These are phyloP conservation scores for Saxophila tyrrhenica DNA, from an alignment of 495 filamentous ascomycete genomes.

Conservation along the genomic window DNA sequence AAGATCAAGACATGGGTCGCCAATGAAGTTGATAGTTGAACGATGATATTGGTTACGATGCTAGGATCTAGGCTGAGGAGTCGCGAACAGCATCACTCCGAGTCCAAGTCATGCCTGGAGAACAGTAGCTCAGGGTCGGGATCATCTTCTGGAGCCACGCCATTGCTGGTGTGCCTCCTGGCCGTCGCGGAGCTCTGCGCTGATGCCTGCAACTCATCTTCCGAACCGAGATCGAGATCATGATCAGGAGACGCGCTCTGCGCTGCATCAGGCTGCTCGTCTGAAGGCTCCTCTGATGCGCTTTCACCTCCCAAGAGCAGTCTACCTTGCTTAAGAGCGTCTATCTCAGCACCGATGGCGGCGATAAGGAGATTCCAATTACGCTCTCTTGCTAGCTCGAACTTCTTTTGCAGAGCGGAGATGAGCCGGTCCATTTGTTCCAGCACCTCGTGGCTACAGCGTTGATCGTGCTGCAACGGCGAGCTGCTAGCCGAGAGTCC, in stretches of 20 bases:
- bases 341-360: constrained; percentile 77
- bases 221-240: background rate
- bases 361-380: constrained; percentile 84
- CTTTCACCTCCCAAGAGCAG: constrained; percentile 45
- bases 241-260: background rate
- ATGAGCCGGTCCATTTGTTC: constrained; percentile 47
- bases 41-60: no score
- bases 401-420: constrained; percentile 44
- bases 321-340: constrained; percentile 64
- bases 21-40: no score
- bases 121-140: constrained; percentile 35
- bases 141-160: constrained; percentile 22
- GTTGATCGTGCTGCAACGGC: constrained; percentile 17
- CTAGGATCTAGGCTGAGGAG: no score
- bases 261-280: background rate
- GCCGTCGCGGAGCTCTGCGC: constrained; percentile 17
- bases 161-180: constrained; percentile 6
- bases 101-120: constrained; percentile 27
- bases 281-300: background rate
- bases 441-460: constrained; percentile 36
- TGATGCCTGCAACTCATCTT: constrained; percentile 9
- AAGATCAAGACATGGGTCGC: constrained; percentile 35
- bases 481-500: constrained; percentile 1
- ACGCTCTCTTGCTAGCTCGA: constrained; percentile 49
- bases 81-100: no score